Conservation (phyloP, 106 monocot genomes). For the Dioscorea alata region DNA sequence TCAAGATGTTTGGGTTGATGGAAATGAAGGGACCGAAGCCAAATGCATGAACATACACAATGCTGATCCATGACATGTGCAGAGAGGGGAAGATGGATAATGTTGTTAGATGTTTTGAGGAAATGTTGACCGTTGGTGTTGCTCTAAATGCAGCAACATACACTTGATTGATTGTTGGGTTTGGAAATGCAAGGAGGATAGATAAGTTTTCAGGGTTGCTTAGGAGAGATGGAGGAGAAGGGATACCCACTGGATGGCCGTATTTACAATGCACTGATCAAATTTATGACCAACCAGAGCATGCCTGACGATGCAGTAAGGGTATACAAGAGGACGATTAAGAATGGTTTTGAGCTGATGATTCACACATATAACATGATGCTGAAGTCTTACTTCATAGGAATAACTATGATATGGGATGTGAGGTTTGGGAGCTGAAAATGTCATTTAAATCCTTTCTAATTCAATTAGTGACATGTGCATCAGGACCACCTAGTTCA, state of each 20-base stretch:
- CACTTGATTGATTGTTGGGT: constrained; percentile 82
- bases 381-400: constrained; percentile 79
- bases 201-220: constrained; percentile 55
- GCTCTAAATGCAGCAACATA: constrained; percentile 55
- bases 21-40: constrained; percentile 81
- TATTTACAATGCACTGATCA: constrained; percentile 84
- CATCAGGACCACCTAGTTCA: too few relatives aligned
- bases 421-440: constrained; percentile 72
- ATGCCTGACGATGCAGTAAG: constrained; percentile 64
- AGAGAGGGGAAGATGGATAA: constrained; percentile 73
- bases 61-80: constrained; percentile 61
- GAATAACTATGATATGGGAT: constrained; percentile 65
- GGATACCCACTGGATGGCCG: constrained; percentile 61
- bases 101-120: constrained; percentile 55
- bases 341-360: constrained; percentile 63
- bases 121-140: constrained; percentile 52
- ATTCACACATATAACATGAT: constrained; percentile 91
- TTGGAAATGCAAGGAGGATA: constrained; percentile 58
- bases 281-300: constrained; percentile 68
- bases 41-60: constrained; percentile 52
- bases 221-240: constrained; percentile 60
- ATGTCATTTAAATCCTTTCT: too few relatives aligned
- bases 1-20: constrained; percentile 94
- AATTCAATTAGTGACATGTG: too few relatives aligned
- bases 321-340: constrained; percentile 89